Evolutionary conservation across 805 yeast species (phyloP).

Genomic region (Pichia nakasei): DNA sequence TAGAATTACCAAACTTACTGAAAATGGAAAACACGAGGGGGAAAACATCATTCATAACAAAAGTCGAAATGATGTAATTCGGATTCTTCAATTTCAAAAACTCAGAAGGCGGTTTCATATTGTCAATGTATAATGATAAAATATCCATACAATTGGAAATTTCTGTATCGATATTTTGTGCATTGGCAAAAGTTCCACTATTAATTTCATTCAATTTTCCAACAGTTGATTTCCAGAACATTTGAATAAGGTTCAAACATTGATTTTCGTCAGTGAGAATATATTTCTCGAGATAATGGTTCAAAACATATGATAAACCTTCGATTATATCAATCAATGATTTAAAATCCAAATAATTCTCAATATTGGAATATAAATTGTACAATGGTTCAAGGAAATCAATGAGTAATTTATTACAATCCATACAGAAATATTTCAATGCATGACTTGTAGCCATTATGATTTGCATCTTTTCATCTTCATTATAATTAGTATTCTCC

Average conservation of each 20-base stretch:
- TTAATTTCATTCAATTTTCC: constrained; percentile 30
- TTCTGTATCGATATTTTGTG: constrained; percentile 27
- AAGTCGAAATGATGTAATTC: constrained; percentile 30
- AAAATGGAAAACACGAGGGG: constrained; percentile 46
- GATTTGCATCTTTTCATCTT: constrained; percentile 33
- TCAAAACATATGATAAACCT: constrained; percentile 79
- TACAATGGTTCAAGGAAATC: constrained; percentile 67
- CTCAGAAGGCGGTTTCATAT: constrained; percentile 44
- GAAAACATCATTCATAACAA: constrained; percentile 47
- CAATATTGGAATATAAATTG: constrained; percentile 55
- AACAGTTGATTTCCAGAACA: constrained; percentile 62
- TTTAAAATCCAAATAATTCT: constrained; percentile 49
- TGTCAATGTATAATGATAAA: constrained; percentile 48
- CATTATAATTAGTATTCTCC: constrained; percentile 8
- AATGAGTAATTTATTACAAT: constrained; percentile 62
- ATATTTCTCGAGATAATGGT: constrained; percentile 25
- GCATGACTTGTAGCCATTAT: constrained; percentile 88
- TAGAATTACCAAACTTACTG: constrained; percentile 46
- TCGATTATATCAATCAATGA: constrained; percentile 76
- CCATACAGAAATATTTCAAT: constrained; percentile 88
- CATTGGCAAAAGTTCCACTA: constrained; percentile 7
- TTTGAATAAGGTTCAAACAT: constrained; percentile 42
- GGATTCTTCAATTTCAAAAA: constrained; percentile 4
- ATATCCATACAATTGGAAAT: constrained; percentile 73
- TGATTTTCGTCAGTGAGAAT: constrained; percentile 31